phyloP scores from a whole-genome alignment of 306 rosid genomes.

The Chamaecrista fasciculata region DNA sequence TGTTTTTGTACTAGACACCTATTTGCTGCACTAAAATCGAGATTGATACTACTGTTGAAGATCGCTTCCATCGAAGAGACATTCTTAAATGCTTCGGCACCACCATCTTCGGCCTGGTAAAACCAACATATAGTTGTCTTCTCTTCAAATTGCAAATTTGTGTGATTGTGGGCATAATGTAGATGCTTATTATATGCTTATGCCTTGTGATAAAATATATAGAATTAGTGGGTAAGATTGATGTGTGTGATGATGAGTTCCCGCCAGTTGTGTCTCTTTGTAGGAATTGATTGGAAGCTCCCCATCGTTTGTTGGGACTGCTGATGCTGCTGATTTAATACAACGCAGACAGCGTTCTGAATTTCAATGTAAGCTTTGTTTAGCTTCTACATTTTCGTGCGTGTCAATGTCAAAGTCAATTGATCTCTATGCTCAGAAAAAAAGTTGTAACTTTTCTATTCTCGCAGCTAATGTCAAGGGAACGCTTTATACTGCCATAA shows the following conservation, averaged over 20 bases:
- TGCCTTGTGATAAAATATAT: too few relatives aligned
- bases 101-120: constrained; percentile 71
- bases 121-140: too few relatives aligned
- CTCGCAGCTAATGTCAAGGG: constrained; percentile 66
- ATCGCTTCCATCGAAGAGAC: constrained; percentile 41
- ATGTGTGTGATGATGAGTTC: constrained; percentile 76
- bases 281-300: constrained; percentile 73
- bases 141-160: background rate
- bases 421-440: constrained; percentile 26
- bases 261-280: constrained; percentile 54
- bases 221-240: constrained; percentile 37
- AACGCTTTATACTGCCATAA: constrained; percentile 57
- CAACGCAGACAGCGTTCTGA: constrained; percentile 89
- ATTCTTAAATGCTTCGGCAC: constrained; percentile 68
- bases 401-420: constrained; percentile 19
- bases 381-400: constrained; percentile 16
- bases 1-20: constrained; percentile 43
- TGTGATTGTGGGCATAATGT: background rate
- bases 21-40: constrained; percentile 53
- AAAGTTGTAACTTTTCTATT: constrained; percentile 28
- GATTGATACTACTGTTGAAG: constrained; percentile 37
- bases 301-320: constrained; percentile 46
- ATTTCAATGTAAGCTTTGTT: constrained; percentile 64
- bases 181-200: constrained; percentile 4
- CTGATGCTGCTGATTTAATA: constrained; percentile 90